A percentile compares a stretch with the other conserved stretches of the same genome.
Conservation (phyloP, 2,329 filamentous ascomycete species). For the Neonectria sp. region DNA sequence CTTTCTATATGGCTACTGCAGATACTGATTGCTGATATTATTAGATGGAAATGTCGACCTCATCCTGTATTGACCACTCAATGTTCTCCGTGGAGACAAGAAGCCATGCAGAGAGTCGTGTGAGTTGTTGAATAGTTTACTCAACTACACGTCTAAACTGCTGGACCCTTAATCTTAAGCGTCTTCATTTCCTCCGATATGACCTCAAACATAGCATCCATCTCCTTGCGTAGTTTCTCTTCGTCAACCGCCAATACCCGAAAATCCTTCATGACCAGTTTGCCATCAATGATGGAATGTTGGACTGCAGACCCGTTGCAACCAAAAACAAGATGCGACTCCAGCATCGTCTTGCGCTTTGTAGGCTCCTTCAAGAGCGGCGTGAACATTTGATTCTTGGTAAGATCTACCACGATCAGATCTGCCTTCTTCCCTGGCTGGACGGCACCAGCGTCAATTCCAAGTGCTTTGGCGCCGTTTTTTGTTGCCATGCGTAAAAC, state of each 20-base stretch:
- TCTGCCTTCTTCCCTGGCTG: constrained; percentile 27
- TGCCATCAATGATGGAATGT: constrained; percentile 22
- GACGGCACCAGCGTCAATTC: constrained; percentile 21
- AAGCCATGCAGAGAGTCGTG: too few relatives aligned
- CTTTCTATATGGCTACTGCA: not conserved
- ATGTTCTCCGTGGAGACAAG: too few relatives aligned
- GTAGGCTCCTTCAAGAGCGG: constrained; percentile 26
- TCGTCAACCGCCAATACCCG: constrained; percentile 14
- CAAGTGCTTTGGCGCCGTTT: constrained; percentile 28
- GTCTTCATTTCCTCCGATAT: constrained; percentile 23
- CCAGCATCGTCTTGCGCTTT: constrained; percentile 24
- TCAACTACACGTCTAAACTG: not conserved
- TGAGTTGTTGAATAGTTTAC: too few relatives aligned
- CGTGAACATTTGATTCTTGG: constrained; percentile 33
- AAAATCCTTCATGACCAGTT: constrained; percentile 19
- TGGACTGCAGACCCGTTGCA: constrained; percentile 28
- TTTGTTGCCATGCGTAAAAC: constrained; percentile 28
- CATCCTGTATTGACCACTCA: constrained; percentile 12
- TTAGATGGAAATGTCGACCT: constrained; percentile 12
- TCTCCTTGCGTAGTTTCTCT: constrained; percentile 16
- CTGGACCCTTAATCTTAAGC: not conserved
- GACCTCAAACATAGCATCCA: constrained; percentile 23
- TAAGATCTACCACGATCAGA: constrained; percentile 28
- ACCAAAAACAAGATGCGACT: constrained; percentile 27
- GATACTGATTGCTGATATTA: not conserved